Conservation (phyloP, 1,284 basidiomycete genomes). For the Gymnopus androsaceus region DNA sequence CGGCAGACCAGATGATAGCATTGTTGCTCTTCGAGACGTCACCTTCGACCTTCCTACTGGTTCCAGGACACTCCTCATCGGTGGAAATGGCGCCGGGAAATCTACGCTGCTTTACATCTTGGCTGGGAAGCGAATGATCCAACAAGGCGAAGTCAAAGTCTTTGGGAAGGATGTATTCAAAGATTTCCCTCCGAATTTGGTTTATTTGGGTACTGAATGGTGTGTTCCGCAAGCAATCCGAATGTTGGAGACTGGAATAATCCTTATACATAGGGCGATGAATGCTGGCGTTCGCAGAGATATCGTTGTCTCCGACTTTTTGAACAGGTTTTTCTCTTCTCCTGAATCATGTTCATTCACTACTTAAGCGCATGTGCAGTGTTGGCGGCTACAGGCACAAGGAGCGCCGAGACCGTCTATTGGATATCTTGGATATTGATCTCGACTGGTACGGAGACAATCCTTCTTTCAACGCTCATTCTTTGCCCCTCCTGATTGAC, state of each 20-base stretch:
- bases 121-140: slow-evolving; percentile 88
- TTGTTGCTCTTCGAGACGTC: slow-evolving; percentile 15
- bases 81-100: slow-evolving; percentile 73
- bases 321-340: slow-evolving; percentile 59
- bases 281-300: slow-evolving; percentile 95
- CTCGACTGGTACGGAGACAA: slow-evolving; percentile 58
- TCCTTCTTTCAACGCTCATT: not conserved
- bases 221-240: too few species aligned
- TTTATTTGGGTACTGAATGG: slow-evolving; percentile 93
- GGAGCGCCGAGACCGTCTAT: slow-evolving; percentile 80
- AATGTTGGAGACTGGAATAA: too few species aligned
- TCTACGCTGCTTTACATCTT: slow-evolving; percentile 93
- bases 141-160: slow-evolving; percentile 68
- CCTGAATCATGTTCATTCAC: too few species aligned
- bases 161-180: slow-evolving; percentile 86
- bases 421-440: slow-evolving; percentile 94
- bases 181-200: slow-evolving; percentile 53
- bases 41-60: slow-evolving; percentile 10
- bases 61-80: slow-evolving; percentile 16
- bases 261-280: slow-evolving; percentile 84
- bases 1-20: not conserved
- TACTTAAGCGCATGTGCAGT: too few species aligned
- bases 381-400: slow-evolving; percentile 96
- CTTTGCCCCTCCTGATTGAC: not conserved
- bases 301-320: slow-evolving; percentile 86